Conservation (phyloP, 805 yeast genomes). For the Kazachstania viticola region DNA sequence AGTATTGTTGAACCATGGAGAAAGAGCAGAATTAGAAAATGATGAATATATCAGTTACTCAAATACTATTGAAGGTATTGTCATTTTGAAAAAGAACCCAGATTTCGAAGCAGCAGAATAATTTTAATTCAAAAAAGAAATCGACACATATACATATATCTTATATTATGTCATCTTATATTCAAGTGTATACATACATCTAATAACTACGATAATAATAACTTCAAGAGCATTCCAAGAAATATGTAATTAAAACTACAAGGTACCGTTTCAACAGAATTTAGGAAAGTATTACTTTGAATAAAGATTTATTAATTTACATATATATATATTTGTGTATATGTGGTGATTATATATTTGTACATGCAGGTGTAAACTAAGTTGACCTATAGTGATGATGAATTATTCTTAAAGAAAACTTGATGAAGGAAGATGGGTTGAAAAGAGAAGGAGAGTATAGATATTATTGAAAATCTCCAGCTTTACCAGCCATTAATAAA, state of each 20-base stretch:
- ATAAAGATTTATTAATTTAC: background rate
- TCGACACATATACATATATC: too few species aligned
- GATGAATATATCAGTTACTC: slow-evolving; percentile 81
- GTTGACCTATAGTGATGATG: background rate
- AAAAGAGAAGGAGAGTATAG: too few species aligned
- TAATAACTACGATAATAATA: too few species aligned
- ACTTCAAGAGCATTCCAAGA: too few species aligned
- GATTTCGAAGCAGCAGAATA: slow-evolving; percentile 57
- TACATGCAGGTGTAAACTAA: background rate
- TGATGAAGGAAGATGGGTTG: too few species aligned
- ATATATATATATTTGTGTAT: background rate
- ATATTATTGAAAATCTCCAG: slow-evolving; percentile 72
- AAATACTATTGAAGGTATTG: slow-evolving; percentile 82
- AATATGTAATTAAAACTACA: background rate
- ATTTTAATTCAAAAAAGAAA: background rate
- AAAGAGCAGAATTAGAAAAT: slow-evolving; percentile 86
- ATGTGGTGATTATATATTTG: background rate
- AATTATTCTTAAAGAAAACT: too few species aligned
- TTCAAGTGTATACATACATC: background rate
- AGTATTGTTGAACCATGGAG: slow-evolving; percentile 84
- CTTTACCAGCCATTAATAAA: slow-evolving; percentile 91
- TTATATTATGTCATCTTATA: background rate
- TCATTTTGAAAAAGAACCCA: slow-evolving; percentile 82
- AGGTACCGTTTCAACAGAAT: too few species aligned
- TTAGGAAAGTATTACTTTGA: too few species aligned